Evolutionary conservation across 805 yeast species (phyloP).

Genomic region (Saccharomycopsis vini): DNA sequence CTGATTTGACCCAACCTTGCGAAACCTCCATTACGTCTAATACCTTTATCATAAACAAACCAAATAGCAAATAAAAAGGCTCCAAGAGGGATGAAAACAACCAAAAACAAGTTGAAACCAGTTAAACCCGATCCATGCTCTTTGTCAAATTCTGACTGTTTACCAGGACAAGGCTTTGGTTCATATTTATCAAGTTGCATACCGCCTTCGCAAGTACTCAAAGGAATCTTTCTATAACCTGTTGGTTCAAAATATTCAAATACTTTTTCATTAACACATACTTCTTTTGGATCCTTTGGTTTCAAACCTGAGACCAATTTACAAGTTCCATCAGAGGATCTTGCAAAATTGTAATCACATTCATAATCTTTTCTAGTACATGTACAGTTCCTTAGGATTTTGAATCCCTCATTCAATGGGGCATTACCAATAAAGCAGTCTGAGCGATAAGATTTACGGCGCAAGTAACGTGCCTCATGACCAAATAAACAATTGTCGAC

Average conservation of each 20-base stretch:
- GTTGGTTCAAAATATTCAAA: conserved; percentile 80
- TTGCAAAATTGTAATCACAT: conserved; percentile 80
- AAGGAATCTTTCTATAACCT: conserved; percentile 81
- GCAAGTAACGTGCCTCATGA: conserved; percentile 50
- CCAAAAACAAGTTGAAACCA: conserved; percentile 43
- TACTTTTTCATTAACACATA: conserved; percentile 45
- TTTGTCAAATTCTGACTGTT: conserved; percentile 49
- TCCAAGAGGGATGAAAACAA: conserved; percentile 48
- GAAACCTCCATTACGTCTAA: conserved; percentile 70
- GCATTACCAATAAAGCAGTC: conserved; percentile 65
- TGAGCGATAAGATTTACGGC: conserved; percentile 45
- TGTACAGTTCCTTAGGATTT: conserved; percentile 55
- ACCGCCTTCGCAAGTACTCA: conserved; percentile 84
- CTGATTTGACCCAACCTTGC: conserved; percentile 77
- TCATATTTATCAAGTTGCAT: conserved; percentile 54
- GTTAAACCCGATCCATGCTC: conserved; percentile 45
- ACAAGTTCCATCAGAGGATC: conserved; percentile 75
- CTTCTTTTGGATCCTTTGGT: conserved; percentile 54
- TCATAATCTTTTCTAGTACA: conserved; percentile 86
- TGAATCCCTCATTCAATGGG: conserved; percentile 49
- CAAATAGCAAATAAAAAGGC: conserved; percentile 46
- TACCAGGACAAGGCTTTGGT: conserved; percentile 82
- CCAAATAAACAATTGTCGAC: conserved; percentile 59
- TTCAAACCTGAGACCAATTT: conserved; percentile 64
- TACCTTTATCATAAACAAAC: conserved; percentile 74